These are phyloP conservation scores for Trichosporon asahii DNA, from an alignment of 1,284 basidiomycete genomes.

Conservation along the genomic window DNA sequence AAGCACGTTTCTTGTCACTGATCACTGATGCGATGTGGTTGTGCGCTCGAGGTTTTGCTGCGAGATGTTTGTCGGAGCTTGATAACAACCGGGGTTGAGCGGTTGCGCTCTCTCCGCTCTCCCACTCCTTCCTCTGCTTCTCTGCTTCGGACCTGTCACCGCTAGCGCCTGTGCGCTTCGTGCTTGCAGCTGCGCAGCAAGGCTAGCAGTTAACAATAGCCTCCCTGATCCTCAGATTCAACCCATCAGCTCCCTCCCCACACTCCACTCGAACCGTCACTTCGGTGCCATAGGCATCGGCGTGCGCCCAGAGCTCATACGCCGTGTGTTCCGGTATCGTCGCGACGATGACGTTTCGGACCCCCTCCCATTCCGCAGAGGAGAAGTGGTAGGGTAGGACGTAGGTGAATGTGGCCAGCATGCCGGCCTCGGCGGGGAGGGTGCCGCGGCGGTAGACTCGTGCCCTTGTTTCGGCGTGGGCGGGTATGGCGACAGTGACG, in stretches of 20 bases:
- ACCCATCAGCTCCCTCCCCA: neutral
- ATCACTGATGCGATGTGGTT: too few relatives aligned
- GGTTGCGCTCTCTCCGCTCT: neutral
- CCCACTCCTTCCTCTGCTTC: too few relatives aligned
- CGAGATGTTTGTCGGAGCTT: neutral
- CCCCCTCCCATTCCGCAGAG: neutral
- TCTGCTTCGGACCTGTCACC: neutral
- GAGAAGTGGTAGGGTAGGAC: neutral
- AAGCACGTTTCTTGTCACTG: neutral
- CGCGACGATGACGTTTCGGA: neutral
- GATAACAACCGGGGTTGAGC: neutral
- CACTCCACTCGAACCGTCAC: neutral
- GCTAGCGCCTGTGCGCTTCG: too few relatives aligned
- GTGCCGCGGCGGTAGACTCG: neutral
- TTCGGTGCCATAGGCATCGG: neutral
- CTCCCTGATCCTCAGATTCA: neutral
- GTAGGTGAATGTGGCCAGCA: slow-evolving; percentile 4
- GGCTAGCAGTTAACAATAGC: neutral
- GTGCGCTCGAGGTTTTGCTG: neutral
- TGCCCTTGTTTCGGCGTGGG: neutral
- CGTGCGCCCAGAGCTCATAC: neutral
- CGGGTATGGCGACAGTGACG: neutral
- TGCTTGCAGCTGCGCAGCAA: neutral
- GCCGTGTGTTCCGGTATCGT: neutral
- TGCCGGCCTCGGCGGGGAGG: neutral